Evolutionary conservation across 495 filamentous ascomycete genomes (phyloP), one percentile per base, ranked within the genome.

Genomic region (Melanomma pulvis-pyrius): DNA sequence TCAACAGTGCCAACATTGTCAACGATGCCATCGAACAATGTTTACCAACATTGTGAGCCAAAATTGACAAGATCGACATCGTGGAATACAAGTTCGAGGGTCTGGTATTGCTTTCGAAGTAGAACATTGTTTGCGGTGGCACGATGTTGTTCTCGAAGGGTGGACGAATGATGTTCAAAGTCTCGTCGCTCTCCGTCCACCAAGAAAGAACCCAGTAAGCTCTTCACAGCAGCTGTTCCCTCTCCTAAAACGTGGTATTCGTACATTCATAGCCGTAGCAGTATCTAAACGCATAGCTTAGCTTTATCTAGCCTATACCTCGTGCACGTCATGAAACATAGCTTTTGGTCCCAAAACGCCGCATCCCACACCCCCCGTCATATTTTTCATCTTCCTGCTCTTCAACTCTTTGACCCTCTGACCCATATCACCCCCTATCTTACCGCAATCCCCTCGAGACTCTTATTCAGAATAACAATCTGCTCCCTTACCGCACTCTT

Each of bases 401-500:
- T 34, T 34, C 30, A 5, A 34, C 12, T 34, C 30, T 34, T 12
- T 34, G 32, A 36, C 13, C 32, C 32, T 36, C 32, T 6, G 32
- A 36, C 13, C 6, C 13, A 36, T 6, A 6, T 13, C 32, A 36
- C 6, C 13, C 32, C 32, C 32, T 36, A 8, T 21, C 21, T 8
- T 3, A 28, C 26, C 8, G 32, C 6, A n/a, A 30, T 54, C 8
- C 30, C 56, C 73, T 71, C 71, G 28, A 84, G 57, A 63, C 77
- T 77, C 69, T 75, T 76, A 81, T 86, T 89, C 60, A 96, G 75
- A 47, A 89, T 82, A 66, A 84, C 79, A 73, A 96, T 88, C 85
- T 96, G 93, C 76, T 91, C 87, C 72, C 86, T 68, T 12, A 97
- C 91, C 19, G 86, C 83, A 25, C 81, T 81, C 78, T 84, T 86